Percentiles rank a stretch among this genome's conserved stretches.
These are phyloP conservation scores for Pulveroboletus sp. DNA, from an alignment of 768 basidiomycete genomes.

Conservation along the genomic window DNA sequence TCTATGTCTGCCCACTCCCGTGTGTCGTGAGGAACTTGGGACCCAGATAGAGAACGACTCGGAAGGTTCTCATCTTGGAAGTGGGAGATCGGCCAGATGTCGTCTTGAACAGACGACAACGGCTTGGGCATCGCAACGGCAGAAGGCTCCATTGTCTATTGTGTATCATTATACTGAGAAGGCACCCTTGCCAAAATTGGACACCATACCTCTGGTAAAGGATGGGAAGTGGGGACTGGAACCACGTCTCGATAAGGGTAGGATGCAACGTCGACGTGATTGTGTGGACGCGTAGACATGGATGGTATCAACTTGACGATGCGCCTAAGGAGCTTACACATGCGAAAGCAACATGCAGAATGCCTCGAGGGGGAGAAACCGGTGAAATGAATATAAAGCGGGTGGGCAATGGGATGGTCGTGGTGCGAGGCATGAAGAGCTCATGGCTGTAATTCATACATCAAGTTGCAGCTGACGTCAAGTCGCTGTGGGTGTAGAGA, in stretches of 20 bases:
- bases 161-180: neutral
- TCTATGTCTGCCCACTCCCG: neutral
- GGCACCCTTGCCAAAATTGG: neutral
- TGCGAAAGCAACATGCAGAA: constrained; percentile 10
- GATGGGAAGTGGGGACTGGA: neutral
- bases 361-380: neutral
- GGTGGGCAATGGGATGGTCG: constrained; percentile 8
- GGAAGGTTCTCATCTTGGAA: neutral
- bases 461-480: constrained; percentile 3
- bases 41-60: neutral
- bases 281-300: constrained; percentile 7
- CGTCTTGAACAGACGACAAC: neutral
- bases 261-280: neutral
- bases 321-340: constrained; percentile 10
- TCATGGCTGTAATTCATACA: constrained; percentile 5
- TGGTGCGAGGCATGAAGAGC: neutral
- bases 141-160: constrained; percentile 4
- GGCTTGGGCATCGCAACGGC: neutral
- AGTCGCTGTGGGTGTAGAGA: neutral
- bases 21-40: neutral
- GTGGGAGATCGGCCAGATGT: neutral
- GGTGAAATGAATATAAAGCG: constrained; percentile 6
- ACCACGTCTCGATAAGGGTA: neutral
- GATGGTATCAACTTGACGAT: constrained; percentile 7
- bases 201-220: constrained; percentile 10